Base-by-base conservation (phyloP, 148 eudicot species). In the Pharnaceum exiguum region DNA sequence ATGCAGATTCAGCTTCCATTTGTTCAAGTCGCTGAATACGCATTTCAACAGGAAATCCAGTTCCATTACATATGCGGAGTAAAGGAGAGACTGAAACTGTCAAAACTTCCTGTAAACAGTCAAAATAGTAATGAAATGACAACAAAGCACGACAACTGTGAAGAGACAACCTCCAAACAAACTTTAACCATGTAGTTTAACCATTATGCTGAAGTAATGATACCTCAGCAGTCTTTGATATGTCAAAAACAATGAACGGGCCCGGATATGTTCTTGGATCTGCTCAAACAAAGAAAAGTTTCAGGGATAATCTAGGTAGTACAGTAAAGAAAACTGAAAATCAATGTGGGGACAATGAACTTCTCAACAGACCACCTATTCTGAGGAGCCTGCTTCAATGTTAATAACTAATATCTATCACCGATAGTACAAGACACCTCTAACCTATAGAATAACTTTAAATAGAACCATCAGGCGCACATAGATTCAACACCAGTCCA, bases 31-130 rank as follows among this genome's bases (percentile, higher is more conserved):
- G 80, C 73, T 77, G 89, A 71, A 94, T 86, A 55, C 84, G 79
- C 60, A 94, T 67, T 76, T 86, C 95, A 73, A 94, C 47, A 0
- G 84, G 40, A 65, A 82, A 82, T 49, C 86, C 82, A 38, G 95
- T 94, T 69, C 78, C 81, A 71, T 94, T 94, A 62, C 84, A 82
- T 70, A 94, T 77, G 74, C 82, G 82, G 48, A 94, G 59, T 55
- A 86, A 64, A 44, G 99, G 99, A 64, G 96, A 86, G 56, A 89
- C 75, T 24, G 38, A 42, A 58, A 94, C 60, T 31, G 80, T 79
- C 75, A 94, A 63, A 23, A 89, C 96, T 63, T 86, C 96, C 99
- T 94, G 78, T 21, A 59, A 60, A 57, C 35, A 18, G 26, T 30
- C 45, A 40, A 62, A 46, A 17, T 51, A 52, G 35, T 55, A 56